Conservation (phyloP, 352 stramenopile species). For the Phytophthora pistaciae region DNA sequence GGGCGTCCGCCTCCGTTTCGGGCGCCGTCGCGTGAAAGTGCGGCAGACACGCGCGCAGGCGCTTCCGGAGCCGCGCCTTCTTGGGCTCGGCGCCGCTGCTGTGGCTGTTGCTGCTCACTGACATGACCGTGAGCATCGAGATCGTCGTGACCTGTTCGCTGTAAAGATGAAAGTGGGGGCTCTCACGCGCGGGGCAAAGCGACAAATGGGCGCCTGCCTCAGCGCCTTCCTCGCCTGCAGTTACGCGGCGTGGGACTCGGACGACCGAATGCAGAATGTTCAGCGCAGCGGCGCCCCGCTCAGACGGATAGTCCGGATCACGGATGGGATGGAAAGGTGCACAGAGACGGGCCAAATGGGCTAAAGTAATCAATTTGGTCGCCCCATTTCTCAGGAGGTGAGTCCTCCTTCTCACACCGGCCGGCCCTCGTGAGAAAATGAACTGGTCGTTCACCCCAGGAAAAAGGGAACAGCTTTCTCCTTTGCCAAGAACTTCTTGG, state of each 20-base stretch:
- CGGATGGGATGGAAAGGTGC: not conserved
- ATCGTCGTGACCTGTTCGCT: constrained; percentile 2
- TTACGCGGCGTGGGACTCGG: constrained; percentile 22
- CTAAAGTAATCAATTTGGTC: not conserved
- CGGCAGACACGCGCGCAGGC: constrained; percentile 36
- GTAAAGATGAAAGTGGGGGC: constrained; percentile 14
- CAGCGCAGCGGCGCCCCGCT: constrained; percentile 35
- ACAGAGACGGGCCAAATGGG: not conserved
- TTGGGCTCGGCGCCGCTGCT: constrained; percentile 5
- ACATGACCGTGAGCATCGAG: constrained; percentile 35
- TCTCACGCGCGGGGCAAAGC: constrained; percentile 11
- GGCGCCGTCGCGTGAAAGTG: constrained; percentile 28
- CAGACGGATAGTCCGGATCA: constrained; percentile 22
- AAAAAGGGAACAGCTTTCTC: not conserved
- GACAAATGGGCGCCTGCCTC: constrained; percentile 36
- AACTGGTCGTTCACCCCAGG: not conserved
- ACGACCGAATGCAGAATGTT: not conserved
- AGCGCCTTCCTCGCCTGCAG: constrained; percentile 11
- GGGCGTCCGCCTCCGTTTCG: constrained; percentile 8
- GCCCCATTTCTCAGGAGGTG: not conserved
- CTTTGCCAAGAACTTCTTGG: not conserved
- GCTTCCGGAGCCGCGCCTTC: constrained; percentile 37
- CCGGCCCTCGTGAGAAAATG: not conserved
- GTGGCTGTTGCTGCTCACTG: constrained; percentile 13
- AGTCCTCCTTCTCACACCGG: not conserved